These are phyloP conservation scores for Nicotiana otophora DNA, from an alignment of 257 asterid genomes.

Conservation along the genomic window DNA sequence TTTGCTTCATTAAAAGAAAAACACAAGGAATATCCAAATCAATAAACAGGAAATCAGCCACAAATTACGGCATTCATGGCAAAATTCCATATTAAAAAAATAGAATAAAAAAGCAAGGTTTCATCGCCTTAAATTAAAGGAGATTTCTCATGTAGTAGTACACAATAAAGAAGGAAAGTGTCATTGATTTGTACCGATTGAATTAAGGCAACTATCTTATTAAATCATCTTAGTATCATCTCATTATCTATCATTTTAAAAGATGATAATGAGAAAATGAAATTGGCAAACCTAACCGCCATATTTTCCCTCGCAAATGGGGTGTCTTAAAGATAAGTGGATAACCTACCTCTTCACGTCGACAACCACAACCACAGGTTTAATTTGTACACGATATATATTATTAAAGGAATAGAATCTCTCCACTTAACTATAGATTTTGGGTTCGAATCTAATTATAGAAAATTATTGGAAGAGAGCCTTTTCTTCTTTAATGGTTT, in stretches of 20 bases:
- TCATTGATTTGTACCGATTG: neutral
- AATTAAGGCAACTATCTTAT: neutral
- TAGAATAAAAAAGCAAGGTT: neutral
- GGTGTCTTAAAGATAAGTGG: neutral
- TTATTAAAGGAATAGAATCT: too few relatives aligned
- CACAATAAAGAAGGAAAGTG: too few relatives aligned
- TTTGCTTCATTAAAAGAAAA: too few relatives aligned
- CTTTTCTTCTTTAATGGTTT: too few relatives aligned
- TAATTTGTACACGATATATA: too few relatives aligned
- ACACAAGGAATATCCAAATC: too few relatives aligned
- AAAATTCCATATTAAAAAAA: neutral
- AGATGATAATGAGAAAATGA: neutral
- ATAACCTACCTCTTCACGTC: neutral
- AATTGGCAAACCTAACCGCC: neutral
- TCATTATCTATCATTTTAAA: neutral
- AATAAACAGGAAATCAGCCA: neutral
- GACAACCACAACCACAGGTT: neutral
- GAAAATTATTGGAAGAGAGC: too few relatives aligned
- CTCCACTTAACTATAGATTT: too few relatives aligned
- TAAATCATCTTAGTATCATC: neutral
- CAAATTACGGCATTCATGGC: neutral
- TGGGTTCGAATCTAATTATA: too few relatives aligned
- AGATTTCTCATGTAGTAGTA: neutral
- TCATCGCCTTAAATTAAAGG: neutral
- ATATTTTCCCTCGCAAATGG: neutral